phyloP scores from a whole-genome alignment of 2,329 filamentous ascomycete species.

The Teratosphaeria viscida region DNA sequence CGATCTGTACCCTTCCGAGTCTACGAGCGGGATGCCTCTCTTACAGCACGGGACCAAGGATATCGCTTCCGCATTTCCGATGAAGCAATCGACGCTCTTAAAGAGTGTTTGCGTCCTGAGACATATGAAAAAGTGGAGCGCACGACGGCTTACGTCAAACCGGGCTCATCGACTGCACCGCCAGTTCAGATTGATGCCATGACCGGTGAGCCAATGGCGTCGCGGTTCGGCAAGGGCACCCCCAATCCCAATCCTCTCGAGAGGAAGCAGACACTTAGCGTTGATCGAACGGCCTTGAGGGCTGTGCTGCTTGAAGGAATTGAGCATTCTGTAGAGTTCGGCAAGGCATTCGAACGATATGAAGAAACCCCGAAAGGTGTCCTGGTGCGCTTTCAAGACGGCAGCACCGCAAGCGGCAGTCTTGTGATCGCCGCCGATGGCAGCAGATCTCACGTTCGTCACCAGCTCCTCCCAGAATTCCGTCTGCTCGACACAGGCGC shows the following conservation, averaged over 20 bases:
- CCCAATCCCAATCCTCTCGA: neutral
- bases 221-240: neutral
- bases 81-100: slow-evolving; percentile 7
- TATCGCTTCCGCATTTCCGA: slow-evolving; percentile 11
- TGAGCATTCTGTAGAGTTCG: neutral
- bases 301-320: neutral
- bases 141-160: neutral
- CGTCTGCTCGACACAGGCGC: neutral
- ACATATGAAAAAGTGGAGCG: neutral
- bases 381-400: neutral
- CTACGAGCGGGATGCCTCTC: slow-evolving; percentile 12
- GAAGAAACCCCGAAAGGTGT: neutral
- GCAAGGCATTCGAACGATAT: neutral
- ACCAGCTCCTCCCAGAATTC: neutral
- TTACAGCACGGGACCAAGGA: slow-evolving; percentile 11
- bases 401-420: neutral
- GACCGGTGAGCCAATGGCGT: neutral
- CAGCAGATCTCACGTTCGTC: neutral
- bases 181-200: neutral
- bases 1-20: slow-evolving; percentile 5
- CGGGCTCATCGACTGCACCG: neutral
- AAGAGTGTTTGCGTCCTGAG: slow-evolving; percentile 1
- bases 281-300: neutral
- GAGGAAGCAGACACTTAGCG: neutral
- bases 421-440: neutral